Percentiles rank a stretch among this genome's conserved stretches.
phyloP scores from a whole-genome alignment of 768 basidiomycete species.

The Exidia glandulosa region DNA sequence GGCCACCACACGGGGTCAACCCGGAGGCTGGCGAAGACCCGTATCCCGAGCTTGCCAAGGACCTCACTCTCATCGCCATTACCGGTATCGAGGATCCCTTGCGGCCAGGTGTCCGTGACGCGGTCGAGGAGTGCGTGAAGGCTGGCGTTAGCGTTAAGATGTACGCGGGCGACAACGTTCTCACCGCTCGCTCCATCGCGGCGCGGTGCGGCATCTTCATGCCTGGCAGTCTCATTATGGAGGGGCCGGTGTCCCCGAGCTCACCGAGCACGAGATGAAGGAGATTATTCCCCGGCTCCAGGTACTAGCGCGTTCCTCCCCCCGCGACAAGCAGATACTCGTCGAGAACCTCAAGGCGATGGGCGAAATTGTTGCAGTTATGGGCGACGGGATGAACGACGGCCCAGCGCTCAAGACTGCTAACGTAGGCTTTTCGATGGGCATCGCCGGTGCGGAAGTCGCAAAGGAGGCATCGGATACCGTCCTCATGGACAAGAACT shows the following conservation, averaged over 20 bases:
- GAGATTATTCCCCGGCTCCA: slow-evolving; percentile 87
- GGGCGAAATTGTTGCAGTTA: slow-evolving; percentile 34
- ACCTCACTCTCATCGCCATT: slow-evolving; percentile 80
- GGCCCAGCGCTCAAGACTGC: slow-evolving; percentile 34
- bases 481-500: slow-evolving; percentile 35
- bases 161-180: slow-evolving; percentile 96
- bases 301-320: slow-evolving; percentile 82
- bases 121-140: slow-evolving; percentile 74
- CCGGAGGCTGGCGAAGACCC: slow-evolving; percentile 40
- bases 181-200: slow-evolving; percentile 94
- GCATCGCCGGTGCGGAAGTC: slow-evolving; percentile 35
- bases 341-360: slow-evolving; percentile 31
- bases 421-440: slow-evolving; percentile 37
- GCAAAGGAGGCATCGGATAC: slow-evolving; percentile 42
- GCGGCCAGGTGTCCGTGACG: slow-evolving; percentile 77
- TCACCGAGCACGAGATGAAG: slow-evolving; percentile 59
- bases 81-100: slow-evolving; percentile 96
- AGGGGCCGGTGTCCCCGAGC: slow-evolving; percentile 86
- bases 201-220: slow-evolving; percentile 91
- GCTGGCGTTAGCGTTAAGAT: slow-evolving; percentile 95
- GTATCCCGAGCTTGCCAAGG: slow-evolving; percentile 54
- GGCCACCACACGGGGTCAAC: slow-evolving; percentile 58
- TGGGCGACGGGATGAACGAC: slow-evolving; percentile 40
- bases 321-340: slow-evolving; percentile 35
- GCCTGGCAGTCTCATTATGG: slow-evolving; percentile 92